These are phyloP conservation scores for Phytophthora kernoviae DNA, from an alignment of 352 stramenopile species.

Conservation along the genomic window DNA sequence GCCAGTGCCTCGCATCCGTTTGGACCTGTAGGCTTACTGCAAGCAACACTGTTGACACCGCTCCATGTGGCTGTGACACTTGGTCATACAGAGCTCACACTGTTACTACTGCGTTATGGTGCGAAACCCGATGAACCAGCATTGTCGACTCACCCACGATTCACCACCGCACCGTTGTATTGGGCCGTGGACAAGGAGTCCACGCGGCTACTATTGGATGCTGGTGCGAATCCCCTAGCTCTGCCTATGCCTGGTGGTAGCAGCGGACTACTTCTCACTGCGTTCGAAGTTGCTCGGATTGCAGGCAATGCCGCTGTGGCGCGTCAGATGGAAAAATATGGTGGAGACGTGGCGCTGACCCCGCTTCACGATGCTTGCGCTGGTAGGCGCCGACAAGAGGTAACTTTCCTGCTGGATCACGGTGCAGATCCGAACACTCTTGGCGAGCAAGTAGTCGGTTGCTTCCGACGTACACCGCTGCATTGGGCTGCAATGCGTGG, in stretches of 20 bases:
- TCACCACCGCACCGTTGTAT: slow-evolving; percentile 68
- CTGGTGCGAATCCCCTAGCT: slow-evolving; percentile 70
- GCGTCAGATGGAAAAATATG: slow-evolving; percentile 78
- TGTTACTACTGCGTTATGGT: slow-evolving; percentile 62
- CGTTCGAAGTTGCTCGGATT: slow-evolving; percentile 74
- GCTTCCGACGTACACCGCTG: slow-evolving; percentile 71
- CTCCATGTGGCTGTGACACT: slow-evolving; percentile 78
- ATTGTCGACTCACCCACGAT: slow-evolving; percentile 60
- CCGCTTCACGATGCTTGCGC: slow-evolving; percentile 75
- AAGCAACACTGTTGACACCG: slow-evolving; percentile 69
- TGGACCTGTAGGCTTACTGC: slow-evolving; percentile 58
- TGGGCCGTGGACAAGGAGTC: slow-evolving; percentile 78
- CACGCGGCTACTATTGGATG: slow-evolving; percentile 62
- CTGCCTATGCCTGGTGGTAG: slow-evolving; percentile 36
- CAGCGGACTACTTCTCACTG: slow-evolving; percentile 49
- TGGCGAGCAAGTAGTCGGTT: slow-evolving; percentile 72
- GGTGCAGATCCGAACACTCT: slow-evolving; percentile 66
- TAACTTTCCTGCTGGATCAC: slow-evolving; percentile 73
- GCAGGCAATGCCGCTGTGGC: slow-evolving; percentile 69
- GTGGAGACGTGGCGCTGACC: slow-evolving; percentile 76
- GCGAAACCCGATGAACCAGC: slow-evolving; percentile 64
- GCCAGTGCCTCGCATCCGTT: slow-evolving; percentile 52
- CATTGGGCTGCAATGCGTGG: slow-evolving; percentile 86
- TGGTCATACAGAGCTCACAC: slow-evolving; percentile 67
- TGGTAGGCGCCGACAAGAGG: slow-evolving; percentile 54